Conservation (phyloP, 345 rosid species). For the Ceriops zippeliana region DNA sequence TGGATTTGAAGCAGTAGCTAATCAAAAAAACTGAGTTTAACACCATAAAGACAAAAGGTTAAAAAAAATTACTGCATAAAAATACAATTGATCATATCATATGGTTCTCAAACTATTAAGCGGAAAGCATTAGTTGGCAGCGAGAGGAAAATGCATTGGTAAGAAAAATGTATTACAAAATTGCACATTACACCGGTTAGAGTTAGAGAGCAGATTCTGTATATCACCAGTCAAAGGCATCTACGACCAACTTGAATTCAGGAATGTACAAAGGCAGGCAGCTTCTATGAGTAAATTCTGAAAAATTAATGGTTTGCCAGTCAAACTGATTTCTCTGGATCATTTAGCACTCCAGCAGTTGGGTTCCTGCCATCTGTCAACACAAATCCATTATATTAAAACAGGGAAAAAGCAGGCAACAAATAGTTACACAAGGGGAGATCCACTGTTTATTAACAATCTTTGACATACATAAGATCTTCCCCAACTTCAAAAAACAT, state of each 20-base stretch:
- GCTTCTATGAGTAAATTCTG: conserved; percentile 9
- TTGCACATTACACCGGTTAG: background rate
- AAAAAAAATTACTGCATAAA: too few relatives aligned
- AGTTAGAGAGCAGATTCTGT: conserved; percentile 30
- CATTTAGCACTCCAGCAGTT: conserved; percentile 20
- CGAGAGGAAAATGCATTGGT: too few relatives aligned
- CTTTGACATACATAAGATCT: too few relatives aligned
- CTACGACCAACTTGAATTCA: conserved; percentile 29
- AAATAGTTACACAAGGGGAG: too few relatives aligned
- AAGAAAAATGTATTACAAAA: too few relatives aligned
- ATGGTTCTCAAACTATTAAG: too few relatives aligned
- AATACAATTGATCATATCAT: too few relatives aligned
- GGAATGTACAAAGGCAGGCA: conserved; percentile 32
- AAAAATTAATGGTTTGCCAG: too few relatives aligned
- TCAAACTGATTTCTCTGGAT: conserved; percentile 24
- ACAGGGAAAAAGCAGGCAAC: background rate
- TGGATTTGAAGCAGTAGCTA: conserved; percentile 8
- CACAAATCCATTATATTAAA: conserved; percentile 11
- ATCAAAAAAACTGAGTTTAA: background rate
- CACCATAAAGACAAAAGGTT: background rate
- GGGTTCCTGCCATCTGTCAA: conserved; percentile 36
- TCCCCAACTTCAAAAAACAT: too few relatives aligned
- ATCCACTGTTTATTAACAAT: too few relatives aligned
- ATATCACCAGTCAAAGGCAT: conserved; percentile 26
- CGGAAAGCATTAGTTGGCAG: too few relatives aligned